phyloP scores from a whole-genome alignment of 352 stramenopile genomes.

The Phytophthora boehmeriae region DNA sequence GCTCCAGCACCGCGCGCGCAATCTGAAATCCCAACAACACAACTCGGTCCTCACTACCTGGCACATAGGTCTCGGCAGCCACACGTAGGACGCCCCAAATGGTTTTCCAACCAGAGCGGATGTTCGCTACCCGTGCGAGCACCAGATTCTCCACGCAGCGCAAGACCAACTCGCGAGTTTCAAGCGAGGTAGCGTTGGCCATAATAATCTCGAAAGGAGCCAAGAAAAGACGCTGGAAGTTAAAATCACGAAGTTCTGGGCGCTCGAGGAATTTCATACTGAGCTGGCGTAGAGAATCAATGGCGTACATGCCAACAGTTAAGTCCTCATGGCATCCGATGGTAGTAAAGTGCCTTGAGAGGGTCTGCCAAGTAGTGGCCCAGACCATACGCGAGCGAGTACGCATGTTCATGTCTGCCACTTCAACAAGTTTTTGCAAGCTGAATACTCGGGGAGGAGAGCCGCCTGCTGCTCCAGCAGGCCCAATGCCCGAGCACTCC shows the following conservation, averaged over 20 bases:
- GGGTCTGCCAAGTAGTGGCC: constrained; percentile 97
- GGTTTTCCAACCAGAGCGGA: constrained; percentile 94
- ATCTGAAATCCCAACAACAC: constrained; percentile 88
- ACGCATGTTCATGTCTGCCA: constrained; percentile 99
- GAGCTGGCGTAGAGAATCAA: constrained; percentile 99
- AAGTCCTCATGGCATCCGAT: constrained; percentile 97
- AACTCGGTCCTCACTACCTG: constrained; percentile 78
- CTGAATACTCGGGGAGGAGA: constrained; percentile 95
- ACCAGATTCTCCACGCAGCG: constrained; percentile 94
- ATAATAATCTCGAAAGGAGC: constrained; percentile 97
- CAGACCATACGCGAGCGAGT: constrained; percentile 96
- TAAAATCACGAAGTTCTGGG: constrained; percentile 98
- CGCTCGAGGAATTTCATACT: constrained; percentile 99
- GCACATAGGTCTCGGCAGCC: constrained; percentile 84
- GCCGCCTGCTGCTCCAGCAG: constrained; percentile 45
- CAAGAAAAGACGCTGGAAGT: constrained; percentile 99
- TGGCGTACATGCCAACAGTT: constrained; percentile 98
- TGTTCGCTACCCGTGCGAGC: constrained; percentile 82
- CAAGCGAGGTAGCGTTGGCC: constrained; percentile 74
- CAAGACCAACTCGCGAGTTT: constrained; percentile 92
- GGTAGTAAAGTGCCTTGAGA: constrained; percentile 97
- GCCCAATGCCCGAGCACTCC: constrained; percentile 77
- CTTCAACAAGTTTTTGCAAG: constrained; percentile 99
- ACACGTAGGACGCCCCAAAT: constrained; percentile 94
- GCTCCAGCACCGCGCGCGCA: constrained; percentile 83